These are phyloP conservation scores for Penicillium pancosmium DNA, from an alignment of 495 filamentous ascomycete species.

Conservation along the genomic window DNA sequence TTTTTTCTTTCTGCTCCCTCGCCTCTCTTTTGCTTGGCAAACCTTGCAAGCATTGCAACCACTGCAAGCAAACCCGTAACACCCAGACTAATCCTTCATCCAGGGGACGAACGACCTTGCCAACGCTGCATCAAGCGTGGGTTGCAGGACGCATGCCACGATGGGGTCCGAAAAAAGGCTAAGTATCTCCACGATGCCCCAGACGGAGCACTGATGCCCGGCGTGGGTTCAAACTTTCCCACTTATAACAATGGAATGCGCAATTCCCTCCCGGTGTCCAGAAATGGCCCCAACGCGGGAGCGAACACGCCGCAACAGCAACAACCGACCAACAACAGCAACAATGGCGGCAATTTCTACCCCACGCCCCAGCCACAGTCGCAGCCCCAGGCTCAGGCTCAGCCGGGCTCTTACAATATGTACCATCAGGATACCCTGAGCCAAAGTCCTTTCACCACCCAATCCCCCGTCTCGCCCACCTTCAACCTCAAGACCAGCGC, in stretches of 20 bases:
- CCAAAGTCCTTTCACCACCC: slow-evolving; percentile 60
- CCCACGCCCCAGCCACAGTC: slow-evolving; percentile 37
- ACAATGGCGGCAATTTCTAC: slow-evolving; percentile 32
- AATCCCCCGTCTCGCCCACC: slow-evolving; percentile 69
- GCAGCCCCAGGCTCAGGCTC: slow-evolving; percentile 24
- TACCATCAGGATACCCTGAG: slow-evolving; percentile 47
- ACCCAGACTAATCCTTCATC: slow-evolving; percentile 10
- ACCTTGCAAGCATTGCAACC: not conserved
- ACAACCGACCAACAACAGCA: slow-evolving; percentile 18
- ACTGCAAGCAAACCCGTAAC: not conserved
- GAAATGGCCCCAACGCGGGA: slow-evolving; percentile 36
- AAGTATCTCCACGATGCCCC: slow-evolving; percentile 98
- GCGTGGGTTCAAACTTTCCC: slow-evolving; percentile 46
- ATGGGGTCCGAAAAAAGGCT: slow-evolving; percentile 96
- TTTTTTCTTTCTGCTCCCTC: slow-evolving; percentile 6
- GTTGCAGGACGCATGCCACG: slow-evolving; percentile 86
- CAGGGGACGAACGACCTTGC: slow-evolving; percentile 88
- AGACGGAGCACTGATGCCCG: slow-evolving; percentile 70
- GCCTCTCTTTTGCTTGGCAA: not conserved
- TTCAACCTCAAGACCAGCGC: slow-evolving; percentile 54
- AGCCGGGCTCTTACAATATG: slow-evolving; percentile 39
- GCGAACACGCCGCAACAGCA: slow-evolving; percentile 27
- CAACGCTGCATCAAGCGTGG: slow-evolving; percentile 91
- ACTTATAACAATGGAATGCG: slow-evolving; percentile 38
- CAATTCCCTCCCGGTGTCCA: slow-evolving; percentile 35